Conservation (phyloP, 768 basidiomycete species). For the Psilocybe sp. region DNA sequence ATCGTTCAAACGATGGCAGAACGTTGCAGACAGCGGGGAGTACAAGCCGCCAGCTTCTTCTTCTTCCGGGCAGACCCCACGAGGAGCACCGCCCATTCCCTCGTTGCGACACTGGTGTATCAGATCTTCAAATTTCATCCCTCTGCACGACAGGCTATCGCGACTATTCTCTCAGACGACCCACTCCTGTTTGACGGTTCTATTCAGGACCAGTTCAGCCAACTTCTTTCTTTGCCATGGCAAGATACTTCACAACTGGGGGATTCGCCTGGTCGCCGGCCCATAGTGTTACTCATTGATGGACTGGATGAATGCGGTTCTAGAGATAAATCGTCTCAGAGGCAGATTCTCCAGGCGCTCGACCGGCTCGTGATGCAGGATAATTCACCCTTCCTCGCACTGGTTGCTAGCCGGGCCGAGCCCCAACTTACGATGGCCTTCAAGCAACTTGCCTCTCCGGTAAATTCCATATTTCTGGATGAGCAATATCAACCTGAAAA, state of each 20-base stretch:
- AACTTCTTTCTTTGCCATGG: not conserved
- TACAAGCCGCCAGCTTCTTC: not conserved
- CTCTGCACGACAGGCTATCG: not conserved
- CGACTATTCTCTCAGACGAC: not conserved
- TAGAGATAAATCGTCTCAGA: not conserved
- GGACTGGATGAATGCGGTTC: conserved; percentile 2
- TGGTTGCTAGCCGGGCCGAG: conserved; percentile 3
- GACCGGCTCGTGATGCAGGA: not conserved
- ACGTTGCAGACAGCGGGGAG: not conserved
- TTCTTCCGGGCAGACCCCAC: not conserved
- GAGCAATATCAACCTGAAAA: not conserved
- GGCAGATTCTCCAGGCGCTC: not conserved
- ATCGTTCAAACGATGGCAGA: conserved; percentile 8
- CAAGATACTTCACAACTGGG: not conserved
- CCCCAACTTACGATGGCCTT: not conserved
- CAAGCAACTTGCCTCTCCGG: not conserved
- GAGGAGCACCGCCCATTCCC: not conserved
- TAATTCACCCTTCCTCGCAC: not conserved
- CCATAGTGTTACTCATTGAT: conserved; percentile 1
- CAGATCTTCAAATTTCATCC: not conserved
- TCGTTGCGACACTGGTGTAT: conserved; percentile 4
- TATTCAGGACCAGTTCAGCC: not conserved
- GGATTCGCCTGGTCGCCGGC: not conserved
- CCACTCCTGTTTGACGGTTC: not conserved
- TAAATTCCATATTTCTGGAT: not conserved